A percentile compares a stretch with the other conserved stretches of the same genome.
phyloP scores from a whole-genome alignment of 768 basidiomycete genomes.

The Naganishia vaughanmartiniae region DNA sequence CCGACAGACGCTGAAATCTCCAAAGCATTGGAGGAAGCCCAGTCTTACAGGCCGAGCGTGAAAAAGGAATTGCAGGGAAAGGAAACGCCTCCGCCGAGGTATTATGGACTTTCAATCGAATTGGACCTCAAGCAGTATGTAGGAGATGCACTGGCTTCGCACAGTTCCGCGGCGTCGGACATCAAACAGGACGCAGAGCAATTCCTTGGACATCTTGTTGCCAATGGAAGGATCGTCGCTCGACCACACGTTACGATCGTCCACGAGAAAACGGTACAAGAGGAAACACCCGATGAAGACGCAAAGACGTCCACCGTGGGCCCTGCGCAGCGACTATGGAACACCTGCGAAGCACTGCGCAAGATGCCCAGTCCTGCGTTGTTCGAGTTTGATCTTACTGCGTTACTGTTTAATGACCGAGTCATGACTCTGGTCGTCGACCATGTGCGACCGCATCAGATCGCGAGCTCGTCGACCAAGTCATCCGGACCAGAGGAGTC shows the following conservation, averaged over 20 bases:
- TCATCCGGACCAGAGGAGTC: not conserved
- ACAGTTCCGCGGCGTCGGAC: not conserved
- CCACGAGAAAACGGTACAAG: conserved; percentile 60
- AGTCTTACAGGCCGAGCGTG: conserved; percentile 54
- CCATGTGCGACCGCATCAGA: conserved; percentile 56
- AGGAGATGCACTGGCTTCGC: conserved; percentile 40
- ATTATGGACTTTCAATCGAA: conserved; percentile 76
- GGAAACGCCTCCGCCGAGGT: conserved; percentile 57
- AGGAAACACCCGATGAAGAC: conserved; percentile 38
- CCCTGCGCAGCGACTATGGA: conserved; percentile 55
- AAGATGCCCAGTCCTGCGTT: conserved; percentile 54
- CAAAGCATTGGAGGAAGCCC: conserved; percentile 57
- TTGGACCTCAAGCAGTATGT: conserved; percentile 62
- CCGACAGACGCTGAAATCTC: conserved; percentile 63
- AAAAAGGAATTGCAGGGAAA: conserved; percentile 52
- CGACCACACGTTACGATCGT: conserved; percentile 84
- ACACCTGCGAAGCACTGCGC: conserved; percentile 58
- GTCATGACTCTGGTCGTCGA: conserved; percentile 79
- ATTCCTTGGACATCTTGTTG: conserved; percentile 60
- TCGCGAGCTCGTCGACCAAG: conserved; percentile 10
- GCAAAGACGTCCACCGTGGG: conserved; percentile 11
- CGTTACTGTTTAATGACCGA: conserved; percentile 69
- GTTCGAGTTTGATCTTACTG: conserved; percentile 63
- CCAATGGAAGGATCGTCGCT: conserved; percentile 57
- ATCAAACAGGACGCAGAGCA: conserved; percentile 42